A percentile compares a stretch with the other conserved stretches of the same genome.
Conservation (phyloP, 2,329 filamentous ascomycete species). For the Thielaviopsis ethacetica region DNA sequence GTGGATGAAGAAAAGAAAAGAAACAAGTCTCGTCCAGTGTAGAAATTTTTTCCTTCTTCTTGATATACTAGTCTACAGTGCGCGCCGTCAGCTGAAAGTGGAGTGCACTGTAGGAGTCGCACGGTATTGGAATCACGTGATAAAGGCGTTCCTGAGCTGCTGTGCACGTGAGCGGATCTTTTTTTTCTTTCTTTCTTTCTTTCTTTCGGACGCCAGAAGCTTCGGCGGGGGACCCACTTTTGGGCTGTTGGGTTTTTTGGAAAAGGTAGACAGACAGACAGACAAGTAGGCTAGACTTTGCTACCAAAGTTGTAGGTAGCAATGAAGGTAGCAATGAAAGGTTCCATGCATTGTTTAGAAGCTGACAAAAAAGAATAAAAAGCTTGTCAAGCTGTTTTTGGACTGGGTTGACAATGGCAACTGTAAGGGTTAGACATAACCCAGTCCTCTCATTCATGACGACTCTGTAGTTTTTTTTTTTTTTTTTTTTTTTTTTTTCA, state of each 20-base stretch:
- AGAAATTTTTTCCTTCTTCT: neutral
- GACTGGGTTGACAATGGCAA: no score
- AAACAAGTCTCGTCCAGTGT: neutral
- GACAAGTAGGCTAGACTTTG: no score
- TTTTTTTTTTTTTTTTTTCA: no score
- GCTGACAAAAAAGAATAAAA: no score
- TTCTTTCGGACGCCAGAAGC: neutral
- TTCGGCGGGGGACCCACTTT: neutral
- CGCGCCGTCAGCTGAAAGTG: neutral
- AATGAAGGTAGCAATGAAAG: no score
- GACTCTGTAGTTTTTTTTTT: no score
- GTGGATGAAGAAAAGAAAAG: neutral
- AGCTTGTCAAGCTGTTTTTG: no score
- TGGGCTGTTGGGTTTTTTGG: neutral
- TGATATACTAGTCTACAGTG: constrained; percentile 7
- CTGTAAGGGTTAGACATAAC: no score
- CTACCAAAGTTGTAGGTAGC: no score
- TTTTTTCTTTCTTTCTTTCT: neutral
- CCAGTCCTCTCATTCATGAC: no score
- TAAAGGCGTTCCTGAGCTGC: neutral
- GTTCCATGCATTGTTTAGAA: no score
- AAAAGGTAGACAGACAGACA: no score
- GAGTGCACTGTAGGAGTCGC: constrained; percentile 1
- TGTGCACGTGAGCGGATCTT: neutral
- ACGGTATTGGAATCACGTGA: constrained; percentile 3